Base-by-base conservation (phyloP, 306 rosid genomes). In the Malus orientalis region DNA sequence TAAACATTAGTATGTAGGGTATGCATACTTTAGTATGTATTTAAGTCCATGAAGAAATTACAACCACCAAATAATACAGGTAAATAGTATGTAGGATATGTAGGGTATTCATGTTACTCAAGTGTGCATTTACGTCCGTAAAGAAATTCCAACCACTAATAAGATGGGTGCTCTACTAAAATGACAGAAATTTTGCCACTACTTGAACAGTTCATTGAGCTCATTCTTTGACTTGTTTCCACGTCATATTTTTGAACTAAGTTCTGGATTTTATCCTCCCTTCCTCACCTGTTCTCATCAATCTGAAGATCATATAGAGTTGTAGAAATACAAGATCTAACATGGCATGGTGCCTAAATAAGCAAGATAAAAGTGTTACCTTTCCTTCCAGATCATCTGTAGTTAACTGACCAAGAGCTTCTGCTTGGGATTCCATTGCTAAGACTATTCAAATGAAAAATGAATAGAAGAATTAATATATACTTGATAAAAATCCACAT, bases 381-480 rank as follows among this genome's bases (percentile, higher is more conserved):
- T 90, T 94, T 82, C 93, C 97, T 80, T 90, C 98, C 55, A 94
- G 89, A 88, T 94, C 98, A 73, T 94, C 97, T 70, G 68, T 79
- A 40, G 98, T 92, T 87, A 94, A 78, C 80, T 92, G 98, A 63
- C 97, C 97, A 73, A 94, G 87, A 86, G 98, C 98, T 86, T 94
- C 97, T 51, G 96, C 97, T 82, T 91, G 91, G 66, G 98, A 94
- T 84, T 94, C 98, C 98, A 94, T 94, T 36, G 97, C 84, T 89
- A 94, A 8, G 79, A 92, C 98, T 94, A 78, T 59, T 64, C 83
- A 71, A 58, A 85, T 65, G 27, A 73, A 76, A 74, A 60, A 16
- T 4, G 82, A 83, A 77, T 27, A 73, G 62, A 81, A 67, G 49
- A 33, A 22, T 63, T 54, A 54, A n/a, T 65, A 61, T 65, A 61